Evolutionary conservation across 345 rosid genomes (phyloP).

Genomic region (Pistacia integerrima): DNA sequence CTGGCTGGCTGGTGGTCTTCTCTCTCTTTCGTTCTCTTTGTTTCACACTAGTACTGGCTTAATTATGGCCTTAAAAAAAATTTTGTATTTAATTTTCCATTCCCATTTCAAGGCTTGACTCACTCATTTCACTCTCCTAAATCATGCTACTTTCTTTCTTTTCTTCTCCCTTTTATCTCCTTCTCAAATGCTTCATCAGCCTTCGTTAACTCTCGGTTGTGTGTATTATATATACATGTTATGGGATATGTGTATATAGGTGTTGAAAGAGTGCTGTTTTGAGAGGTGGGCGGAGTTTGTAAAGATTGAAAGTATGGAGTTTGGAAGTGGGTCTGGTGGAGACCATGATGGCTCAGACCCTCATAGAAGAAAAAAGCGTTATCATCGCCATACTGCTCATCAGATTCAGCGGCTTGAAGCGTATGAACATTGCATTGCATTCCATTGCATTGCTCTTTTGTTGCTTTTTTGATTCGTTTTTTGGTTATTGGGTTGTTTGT

Average conservation of each 20-base stretch:
- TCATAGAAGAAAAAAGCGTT: conserved; percentile 78
- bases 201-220: neutral
- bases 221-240: neutral
- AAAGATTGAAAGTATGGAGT: conserved; percentile 43
- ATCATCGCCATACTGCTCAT: conserved; percentile 94
- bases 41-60: neutral
- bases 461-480: neutral
- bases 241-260: neutral
- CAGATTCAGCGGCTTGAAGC: conserved; percentile 97
- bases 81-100: neutral
- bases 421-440: conserved; percentile 32
- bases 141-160: conserved; percentile 39
- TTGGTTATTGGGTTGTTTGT: neutral
- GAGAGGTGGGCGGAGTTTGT: neutral
- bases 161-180: conserved; percentile 26
- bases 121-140: conserved; percentile 27
- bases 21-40: conserved; percentile 16
- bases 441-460: neutral
- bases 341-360: conserved; percentile 74
- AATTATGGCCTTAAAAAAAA: conserved; percentile 12
- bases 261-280: neutral
- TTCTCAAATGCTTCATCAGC: conserved; percentile 7
- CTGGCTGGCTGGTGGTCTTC: neutral
- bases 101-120: conserved; percentile 36
- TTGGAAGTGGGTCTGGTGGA: conserved; percentile 67